Evolutionary conservation across 2,329 filamentous ascomycete genomes (phyloP), one percentile per base, ranked within the genome.

Genomic region (Paecilomyces sp.): DNA sequence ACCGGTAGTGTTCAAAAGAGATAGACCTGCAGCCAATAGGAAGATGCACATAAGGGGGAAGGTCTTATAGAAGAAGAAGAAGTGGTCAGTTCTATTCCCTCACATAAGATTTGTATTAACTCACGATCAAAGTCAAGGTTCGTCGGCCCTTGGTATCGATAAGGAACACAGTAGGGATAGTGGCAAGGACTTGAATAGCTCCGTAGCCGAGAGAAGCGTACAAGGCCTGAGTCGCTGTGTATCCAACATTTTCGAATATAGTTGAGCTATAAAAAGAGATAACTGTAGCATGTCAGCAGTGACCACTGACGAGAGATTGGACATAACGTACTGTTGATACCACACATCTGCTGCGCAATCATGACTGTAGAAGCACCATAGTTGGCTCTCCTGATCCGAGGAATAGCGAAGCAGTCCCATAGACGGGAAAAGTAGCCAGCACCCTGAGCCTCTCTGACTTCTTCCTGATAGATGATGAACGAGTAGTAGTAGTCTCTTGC

Each of bases 71-170:
- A 22, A 22, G 1, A 89, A 76, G 1, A 89, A 78, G 7, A 89
- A 76, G 63, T 85, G 85, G 22, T 33, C 31, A 33, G 31, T 33
- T 33, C 6, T 33, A 33, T 33, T 8, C 8, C 8, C 11, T 33
- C 31, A 11, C 5, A 33, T 12, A 11, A 5, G 3, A 3, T 33
- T 8, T 8, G 1, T 9, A 11, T 5, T 9, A 8, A 33, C 31
- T 33, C 8, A 33, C 31, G 9, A 9, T 33, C 31, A 33, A 33
- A 8, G 31, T 33, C 11, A 33, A 33, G 31, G 31, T 33, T 33
- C 87, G 80, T 3, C 87, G 82, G 6, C 87, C 87, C 60, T 86
- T 88, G 0, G 82, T 87, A 67, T 90, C 87, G 63, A 89, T 89
- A 5, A 85, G 88, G 68, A 84, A 86, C 54, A 88, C 74, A 3